Evolutionary conservation across 164 flowering plant species (phyloP).

Genomic region (Chimonanthus salicifolius): DNA sequence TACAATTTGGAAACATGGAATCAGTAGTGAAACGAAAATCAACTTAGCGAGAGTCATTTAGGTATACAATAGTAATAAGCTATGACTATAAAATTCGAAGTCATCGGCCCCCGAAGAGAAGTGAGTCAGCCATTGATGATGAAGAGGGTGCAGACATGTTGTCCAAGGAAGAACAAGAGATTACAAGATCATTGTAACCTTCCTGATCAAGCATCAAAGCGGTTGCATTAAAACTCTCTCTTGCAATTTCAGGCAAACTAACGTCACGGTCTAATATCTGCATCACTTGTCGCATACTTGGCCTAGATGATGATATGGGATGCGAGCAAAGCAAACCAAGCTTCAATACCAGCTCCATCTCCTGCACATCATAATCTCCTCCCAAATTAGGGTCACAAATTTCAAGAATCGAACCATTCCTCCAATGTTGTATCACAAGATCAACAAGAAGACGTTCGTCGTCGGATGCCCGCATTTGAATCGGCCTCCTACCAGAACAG

Average conservation of each 20-base stretch:
- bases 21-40: too few species aligned
- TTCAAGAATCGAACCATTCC: background rate
- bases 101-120: background rate
- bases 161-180: background rate
- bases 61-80: too few species aligned
- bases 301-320: background rate
- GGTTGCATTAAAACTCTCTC: background rate
- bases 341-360: background rate
- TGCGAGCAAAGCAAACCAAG: background rate
- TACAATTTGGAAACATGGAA: too few species aligned
- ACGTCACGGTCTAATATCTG: background rate
- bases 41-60: too few species aligned
- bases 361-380: background rate
- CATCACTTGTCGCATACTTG: background rate
- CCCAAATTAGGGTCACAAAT: background rate
- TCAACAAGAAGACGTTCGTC: background rate
- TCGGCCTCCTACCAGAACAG: conserved; percentile 1
- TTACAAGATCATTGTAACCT: background rate
- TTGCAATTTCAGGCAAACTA: background rate
- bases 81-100: too few species aligned
- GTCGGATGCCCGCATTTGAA: background rate
- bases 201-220: background rate
- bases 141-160: background rate
- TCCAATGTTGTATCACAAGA: background rate
- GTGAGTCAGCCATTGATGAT: background rate